Evolutionary conservation across 345 rosid genomes (phyloP).

Genomic region (Hevea brasiliensis): DNA sequence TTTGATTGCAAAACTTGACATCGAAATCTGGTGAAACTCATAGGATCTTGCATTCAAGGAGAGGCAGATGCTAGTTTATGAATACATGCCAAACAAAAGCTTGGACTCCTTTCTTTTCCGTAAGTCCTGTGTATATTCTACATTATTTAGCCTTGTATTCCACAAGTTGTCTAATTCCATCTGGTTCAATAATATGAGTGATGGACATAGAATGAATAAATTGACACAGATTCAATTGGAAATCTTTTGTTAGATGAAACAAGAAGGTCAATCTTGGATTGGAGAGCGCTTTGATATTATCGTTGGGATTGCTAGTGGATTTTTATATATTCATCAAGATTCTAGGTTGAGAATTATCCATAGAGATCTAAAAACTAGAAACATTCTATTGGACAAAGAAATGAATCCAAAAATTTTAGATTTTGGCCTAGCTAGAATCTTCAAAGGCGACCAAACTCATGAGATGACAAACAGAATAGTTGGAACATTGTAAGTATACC

Average conservation of each 20-base stretch:
- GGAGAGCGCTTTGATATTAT: background rate
- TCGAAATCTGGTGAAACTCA: too few relatives aligned
- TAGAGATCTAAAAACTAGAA: background rate
- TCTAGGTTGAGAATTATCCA: background rate
- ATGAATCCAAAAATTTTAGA: background rate
- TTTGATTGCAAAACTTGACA: too few relatives aligned
- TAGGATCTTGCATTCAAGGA: too few relatives aligned
- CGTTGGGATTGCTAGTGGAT: background rate
- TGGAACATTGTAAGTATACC: background rate
- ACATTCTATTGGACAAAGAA: background rate
- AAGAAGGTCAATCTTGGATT: background rate
- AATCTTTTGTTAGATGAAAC: background rate
- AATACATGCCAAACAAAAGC: too few relatives aligned
- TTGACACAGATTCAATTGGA: too few relatives aligned
- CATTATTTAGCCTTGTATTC: too few relatives aligned
- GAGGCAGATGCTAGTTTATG: too few relatives aligned
- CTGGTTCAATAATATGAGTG: too few relatives aligned
- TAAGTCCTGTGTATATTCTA: too few relatives aligned
- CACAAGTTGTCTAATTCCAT: too few relatives aligned
- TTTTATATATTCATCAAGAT: background rate
- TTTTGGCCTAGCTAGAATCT: background rate
- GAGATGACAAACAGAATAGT: background rate
- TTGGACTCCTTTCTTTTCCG: too few relatives aligned
- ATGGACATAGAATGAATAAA: too few relatives aligned
- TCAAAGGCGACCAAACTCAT: background rate